Base-by-base conservation (phyloP, 441 rosid genomes). In the Pelargonium myrrhifolium region DNA sequence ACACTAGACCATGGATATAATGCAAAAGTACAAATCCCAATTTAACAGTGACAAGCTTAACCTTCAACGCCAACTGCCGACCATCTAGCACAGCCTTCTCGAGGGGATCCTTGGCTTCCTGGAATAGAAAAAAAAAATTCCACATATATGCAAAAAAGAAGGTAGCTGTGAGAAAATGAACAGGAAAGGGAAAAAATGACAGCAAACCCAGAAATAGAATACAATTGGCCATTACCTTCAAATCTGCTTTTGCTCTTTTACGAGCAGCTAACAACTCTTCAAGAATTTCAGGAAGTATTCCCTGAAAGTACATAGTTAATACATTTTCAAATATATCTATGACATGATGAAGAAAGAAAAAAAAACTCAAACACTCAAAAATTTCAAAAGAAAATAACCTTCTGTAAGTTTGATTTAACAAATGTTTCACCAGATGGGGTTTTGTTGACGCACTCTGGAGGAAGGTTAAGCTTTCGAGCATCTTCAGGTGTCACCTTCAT, bases 81-180 rank as follows among this genome's bases (percentile, higher is more conserved):
- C 99, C 98, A 84, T 95, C 99, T 72, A 95, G 75, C 78, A 95
- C 99, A 71, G 98, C 99, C 84, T 81, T 92, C 83, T 83, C 99
- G 66, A 92, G 87, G 14, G 99, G 99, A 81, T 95, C 99, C 81
- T 86, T 90, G 28, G 97, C 99, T 75, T 87, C 96, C 99, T 95
- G 74, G 63, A 73, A 79, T 72, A 14, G n/a, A n/a, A n/a, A n/a
- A n/a, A n/a, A n/a, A n/a, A n/a, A n/a, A n/a, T n/a, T n/a, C n/a
- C n/a, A n/a, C n/a, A n/a, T n/a, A n/a, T n/a, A n/a, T n/a, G n/a
- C n/a, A 62, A 28, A 40, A 70, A 69, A 62, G 31, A 17, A 6
- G 39, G 62, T 12, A 70, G 64, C 17, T 49, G 42, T 18, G 62
- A 69, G 49, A 73, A 65, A 37, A 63, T 9, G 65, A 42, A 60